Evolutionary conservation across 164 flowering plant genomes (phyloP).

Genomic region (Stephania yunnanensis): DNA sequence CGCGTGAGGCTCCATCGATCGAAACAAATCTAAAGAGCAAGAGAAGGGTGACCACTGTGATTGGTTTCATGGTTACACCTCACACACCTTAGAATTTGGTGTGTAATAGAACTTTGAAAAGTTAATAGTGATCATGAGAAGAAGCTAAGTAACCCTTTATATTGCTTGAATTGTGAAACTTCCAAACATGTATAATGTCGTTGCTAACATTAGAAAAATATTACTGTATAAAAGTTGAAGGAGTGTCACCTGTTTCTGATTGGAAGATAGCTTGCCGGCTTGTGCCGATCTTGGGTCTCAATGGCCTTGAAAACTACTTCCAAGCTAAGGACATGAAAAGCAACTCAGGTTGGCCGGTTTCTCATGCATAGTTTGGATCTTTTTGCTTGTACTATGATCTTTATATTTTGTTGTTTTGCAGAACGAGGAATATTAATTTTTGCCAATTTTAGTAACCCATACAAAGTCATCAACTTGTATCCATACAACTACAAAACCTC

Average conservation of each 20-base stretch:
- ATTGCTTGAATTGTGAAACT: not conserved
- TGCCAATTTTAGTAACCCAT: not conserved
- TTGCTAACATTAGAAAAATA: not conserved
- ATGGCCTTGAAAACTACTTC: not conserved
- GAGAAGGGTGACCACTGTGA: constrained; percentile 12
- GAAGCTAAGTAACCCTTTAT: not conserved
- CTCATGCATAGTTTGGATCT: not conserved
- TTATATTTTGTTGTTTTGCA: not conserved
- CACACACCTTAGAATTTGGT: no score
- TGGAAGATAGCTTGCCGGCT: not conserved
- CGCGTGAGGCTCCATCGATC: not conserved
- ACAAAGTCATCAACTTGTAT: no score
- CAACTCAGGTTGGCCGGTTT: not conserved
- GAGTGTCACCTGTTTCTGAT: not conserved
- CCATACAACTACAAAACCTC: no score
- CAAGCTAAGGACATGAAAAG: not conserved
- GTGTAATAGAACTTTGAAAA: not conserved
- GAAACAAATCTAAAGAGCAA: constrained; percentile 4
- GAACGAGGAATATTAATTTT: no score
- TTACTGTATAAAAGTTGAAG: not conserved
- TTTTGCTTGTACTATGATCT: no score
- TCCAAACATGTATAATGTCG: not conserved
- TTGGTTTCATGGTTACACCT: not conserved
- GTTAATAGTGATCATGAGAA: not conserved
- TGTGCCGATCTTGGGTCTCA: not conserved